phyloP scores from a whole-genome alignment of 163 green algal genomes.

The Volvox carteri region DNA sequence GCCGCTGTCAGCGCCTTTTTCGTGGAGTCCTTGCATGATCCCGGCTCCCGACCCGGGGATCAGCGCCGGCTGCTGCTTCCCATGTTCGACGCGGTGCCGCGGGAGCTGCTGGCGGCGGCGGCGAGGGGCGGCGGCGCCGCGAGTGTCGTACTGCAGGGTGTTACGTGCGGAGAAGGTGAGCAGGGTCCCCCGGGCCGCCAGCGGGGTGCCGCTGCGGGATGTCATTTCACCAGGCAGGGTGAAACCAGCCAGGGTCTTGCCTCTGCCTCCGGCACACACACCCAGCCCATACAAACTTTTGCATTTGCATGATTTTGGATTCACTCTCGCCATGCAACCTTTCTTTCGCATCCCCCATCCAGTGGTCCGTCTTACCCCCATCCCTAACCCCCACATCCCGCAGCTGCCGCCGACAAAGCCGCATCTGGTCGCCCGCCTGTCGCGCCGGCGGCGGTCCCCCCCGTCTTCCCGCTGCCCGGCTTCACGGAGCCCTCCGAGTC shows the following conservation, averaged over 20 bases:
- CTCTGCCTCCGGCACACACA: too few species aligned
- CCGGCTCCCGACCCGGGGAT: background rate
- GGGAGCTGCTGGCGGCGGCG: constrained; percentile 5
- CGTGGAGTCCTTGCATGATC: background rate
- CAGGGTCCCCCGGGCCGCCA: too few species aligned
- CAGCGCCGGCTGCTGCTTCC: background rate
- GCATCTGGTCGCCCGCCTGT: too few species aligned
- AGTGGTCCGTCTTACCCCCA: background rate
- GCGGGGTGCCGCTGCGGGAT: too few species aligned
- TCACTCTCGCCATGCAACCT: too few species aligned
- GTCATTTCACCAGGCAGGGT: too few species aligned
- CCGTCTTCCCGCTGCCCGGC: background rate
- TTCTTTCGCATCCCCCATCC: background rate
- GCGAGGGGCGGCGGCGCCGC: background rate
- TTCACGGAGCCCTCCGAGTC: too few species aligned
- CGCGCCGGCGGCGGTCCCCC: background rate
- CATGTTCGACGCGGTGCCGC: constrained; percentile 35
- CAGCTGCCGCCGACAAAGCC: too few species aligned
- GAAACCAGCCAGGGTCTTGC: too few species aligned
- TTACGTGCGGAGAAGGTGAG: constrained; percentile 28
- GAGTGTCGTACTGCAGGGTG: background rate
- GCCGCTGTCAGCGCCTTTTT: background rate
- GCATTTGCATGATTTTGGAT: too few species aligned
- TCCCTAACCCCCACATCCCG: background rate
- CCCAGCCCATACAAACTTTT: too few species aligned